Evolutionary conservation across 1,284 basidiomycete genomes (phyloP), one percentile per base, ranked within the genome.

Genomic region (Ganoderma lucidum): DNA sequence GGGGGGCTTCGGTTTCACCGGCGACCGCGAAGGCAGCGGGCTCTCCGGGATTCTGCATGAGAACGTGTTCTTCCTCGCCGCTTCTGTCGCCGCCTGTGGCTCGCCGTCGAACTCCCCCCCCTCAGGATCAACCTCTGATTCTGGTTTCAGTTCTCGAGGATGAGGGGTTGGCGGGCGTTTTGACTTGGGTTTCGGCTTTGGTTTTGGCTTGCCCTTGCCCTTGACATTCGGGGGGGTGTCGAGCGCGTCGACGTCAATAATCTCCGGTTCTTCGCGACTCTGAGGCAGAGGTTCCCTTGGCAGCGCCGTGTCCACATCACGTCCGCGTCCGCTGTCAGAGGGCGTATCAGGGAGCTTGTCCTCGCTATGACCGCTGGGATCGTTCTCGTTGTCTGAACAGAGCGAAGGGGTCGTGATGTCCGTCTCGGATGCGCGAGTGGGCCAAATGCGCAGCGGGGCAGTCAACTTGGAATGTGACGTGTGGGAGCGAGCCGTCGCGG

Each of bases 1-100:
- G 6, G 90, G 91, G 2, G 90, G 86, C 0, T 81, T 82, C 0
- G 86, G 87, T 76, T 85, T 86, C 6, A 85, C 83, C 1, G 90
- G 88, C 0, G 90, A 87, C 41, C 81, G 79, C 15, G 62, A 39
- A 17, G 87, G 88, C 73, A 92, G 79, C 0, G 92, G 90, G 6
- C 89, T 92, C n/a, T 81, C 83, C 0, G 90, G 91, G 0, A 83
- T 83, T 2, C 92, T 87, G 70, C 84, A 87, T 56, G 86, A 81
- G 72, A 92, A 90, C 1, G 85, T 64, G 72, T 84, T 83, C 62
- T 65, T 71, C 65, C 63, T 65, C 2, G 63, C 70, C 30, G 39
- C 17, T 9, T 61, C 59, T 9, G 41, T 8, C 39, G n/a, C 23
- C 41, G 39, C 41, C 15, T 12, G 37, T 17, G 48, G 23, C 12